A percentile compares a stretch with the other conserved stretches of the same genome.
Conservation (phyloP, 2,329 filamentous ascomycete genomes). For the Aspergillus fumigatiaffinis region DNA sequence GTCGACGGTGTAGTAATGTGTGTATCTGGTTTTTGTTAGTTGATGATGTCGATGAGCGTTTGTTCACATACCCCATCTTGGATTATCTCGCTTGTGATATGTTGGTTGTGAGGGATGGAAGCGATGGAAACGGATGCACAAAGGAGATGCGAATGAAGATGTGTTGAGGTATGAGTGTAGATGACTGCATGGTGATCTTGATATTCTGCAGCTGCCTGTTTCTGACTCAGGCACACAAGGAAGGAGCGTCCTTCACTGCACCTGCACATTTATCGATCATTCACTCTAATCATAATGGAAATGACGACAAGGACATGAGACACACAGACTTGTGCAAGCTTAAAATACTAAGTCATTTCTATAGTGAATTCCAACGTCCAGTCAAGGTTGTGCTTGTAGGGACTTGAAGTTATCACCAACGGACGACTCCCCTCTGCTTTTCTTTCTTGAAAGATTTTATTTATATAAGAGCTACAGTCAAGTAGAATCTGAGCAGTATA, state of each 20-base stretch:
- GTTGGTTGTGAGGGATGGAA: neutral
- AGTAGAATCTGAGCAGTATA: no score
- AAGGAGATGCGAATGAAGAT: no score
- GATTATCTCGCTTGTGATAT: neutral
- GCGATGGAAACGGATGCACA: no score
- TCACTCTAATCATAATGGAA: neutral
- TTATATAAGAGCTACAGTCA: no score
- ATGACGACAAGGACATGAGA: neutral
- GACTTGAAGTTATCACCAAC: no score
- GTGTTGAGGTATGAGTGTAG: neutral
- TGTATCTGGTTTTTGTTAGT: slow-evolving; percentile 9
- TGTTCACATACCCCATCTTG: neutral
- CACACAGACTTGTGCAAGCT: no score
- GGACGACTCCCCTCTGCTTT: no score
- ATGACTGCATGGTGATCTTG: neutral
- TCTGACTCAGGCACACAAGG: neutral
- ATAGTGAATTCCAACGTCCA: no score
- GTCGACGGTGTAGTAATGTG: slow-evolving; percentile 13
- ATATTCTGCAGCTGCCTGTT: neutral
- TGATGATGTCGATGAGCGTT: neutral
- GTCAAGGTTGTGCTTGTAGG: no score
- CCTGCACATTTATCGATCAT: neutral
- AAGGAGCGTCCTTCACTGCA: neutral
- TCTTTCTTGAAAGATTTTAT: no score
- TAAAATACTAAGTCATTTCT: no score